A percentile compares a stretch with the other conserved stretches of the same genome.
phyloP scores from a whole-genome alignment of 257 asterid species.

The Coffea canephora region DNA sequence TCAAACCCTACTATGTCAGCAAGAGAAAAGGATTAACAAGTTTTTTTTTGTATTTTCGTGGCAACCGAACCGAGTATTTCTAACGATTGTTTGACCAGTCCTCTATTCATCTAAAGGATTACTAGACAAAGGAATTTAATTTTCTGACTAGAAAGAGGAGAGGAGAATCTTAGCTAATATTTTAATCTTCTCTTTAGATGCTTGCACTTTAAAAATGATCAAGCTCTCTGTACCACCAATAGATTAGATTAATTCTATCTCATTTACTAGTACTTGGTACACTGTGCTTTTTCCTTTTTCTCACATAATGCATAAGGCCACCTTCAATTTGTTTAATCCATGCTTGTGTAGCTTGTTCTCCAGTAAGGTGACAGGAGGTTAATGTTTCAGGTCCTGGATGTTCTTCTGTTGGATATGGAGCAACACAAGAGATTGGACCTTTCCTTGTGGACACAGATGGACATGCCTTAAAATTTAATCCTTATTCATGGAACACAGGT shows the following conservation, averaged over 20 bases:
- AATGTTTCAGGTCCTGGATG: slow-evolving; percentile 84
- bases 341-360: slow-evolving; percentile 15
- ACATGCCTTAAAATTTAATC: slow-evolving; percentile 49
- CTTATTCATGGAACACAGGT: slow-evolving; percentile 91
- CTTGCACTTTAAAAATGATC: not conserved
- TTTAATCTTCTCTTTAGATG: slow-evolving; percentile 1
- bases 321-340: not conserved
- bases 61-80: not conserved
- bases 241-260: not conserved
- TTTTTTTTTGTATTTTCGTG: not conserved
- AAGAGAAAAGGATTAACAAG: not conserved
- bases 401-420: slow-evolving; percentile 98
- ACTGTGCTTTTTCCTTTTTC: not conserved
- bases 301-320: not conserved
- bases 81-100: slow-evolving; percentile 19
- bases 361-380: slow-evolving; percentile 18
- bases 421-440: slow-evolving; percentile 97
- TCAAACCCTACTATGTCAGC: not conserved
- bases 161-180: slow-evolving; percentile 10
- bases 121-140: slow-evolving; percentile 5
- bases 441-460: slow-evolving; percentile 64
- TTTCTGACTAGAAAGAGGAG: slow-evolving; percentile 15
- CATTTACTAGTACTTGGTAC: not conserved
- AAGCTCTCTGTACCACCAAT: not conserved
- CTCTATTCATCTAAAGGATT: slow-evolving; percentile 1